Conservation (phyloP, 805 yeast species). For the Lachancea nothofagi region DNA sequence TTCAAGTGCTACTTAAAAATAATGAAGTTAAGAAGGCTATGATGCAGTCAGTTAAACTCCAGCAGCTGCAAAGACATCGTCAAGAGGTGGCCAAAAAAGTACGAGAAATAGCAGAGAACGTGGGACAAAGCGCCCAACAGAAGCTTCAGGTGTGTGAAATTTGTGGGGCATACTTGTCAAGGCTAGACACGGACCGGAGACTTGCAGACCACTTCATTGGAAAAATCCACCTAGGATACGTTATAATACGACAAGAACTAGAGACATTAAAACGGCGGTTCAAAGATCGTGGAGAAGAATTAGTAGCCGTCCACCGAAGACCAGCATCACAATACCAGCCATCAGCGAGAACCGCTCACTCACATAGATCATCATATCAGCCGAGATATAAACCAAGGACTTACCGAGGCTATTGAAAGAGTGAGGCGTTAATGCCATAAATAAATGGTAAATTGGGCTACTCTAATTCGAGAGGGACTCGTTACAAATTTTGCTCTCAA, state of each 20-base stretch:
- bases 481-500: too few relatives aligned
- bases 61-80: constrained; percentile 44
- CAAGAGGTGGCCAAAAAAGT: constrained; percentile 50
- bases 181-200: constrained; percentile 81
- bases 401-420: constrained; percentile 1
- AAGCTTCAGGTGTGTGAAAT: constrained; percentile 83
- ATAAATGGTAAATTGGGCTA: neutral
- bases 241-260: constrained; percentile 59
- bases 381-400: constrained; percentile 7
- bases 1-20: constrained; percentile 45
- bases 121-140: constrained; percentile 84
- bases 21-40: constrained; percentile 49
- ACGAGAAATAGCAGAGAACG: constrained; percentile 56
- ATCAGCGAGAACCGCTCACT: neutral
- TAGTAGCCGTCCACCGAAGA: neutral
- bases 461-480: neutral
- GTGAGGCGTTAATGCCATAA: neutral
- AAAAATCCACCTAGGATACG: constrained; percentile 78
- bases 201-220: constrained; percentile 88
- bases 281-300: constrained; percentile 19
- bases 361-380: constrained; percentile 5
- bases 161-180: constrained; percentile 84
- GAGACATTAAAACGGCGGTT: constrained; percentile 34
- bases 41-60: constrained; percentile 43
- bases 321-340: constrained; percentile 1